Base-by-base conservation (phyloP, 2,329 filamentous ascomycete genomes). In the Xylariaceae sp. region DNA sequence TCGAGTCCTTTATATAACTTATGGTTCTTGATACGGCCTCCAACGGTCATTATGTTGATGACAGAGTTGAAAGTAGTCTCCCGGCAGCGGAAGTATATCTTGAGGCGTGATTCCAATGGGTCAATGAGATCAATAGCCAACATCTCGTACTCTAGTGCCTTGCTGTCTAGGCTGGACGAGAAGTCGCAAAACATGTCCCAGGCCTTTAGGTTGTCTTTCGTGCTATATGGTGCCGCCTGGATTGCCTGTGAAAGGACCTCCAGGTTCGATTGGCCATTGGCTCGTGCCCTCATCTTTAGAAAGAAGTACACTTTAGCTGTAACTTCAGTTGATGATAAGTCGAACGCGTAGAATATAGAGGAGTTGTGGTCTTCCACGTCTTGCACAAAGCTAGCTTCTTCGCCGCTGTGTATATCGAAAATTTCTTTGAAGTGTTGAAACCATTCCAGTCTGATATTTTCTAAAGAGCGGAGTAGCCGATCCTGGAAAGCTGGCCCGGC, bases 291-390 rank as follows among this genome's bases (percentile, higher is more conserved):
- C 39, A 26, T 37, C 16, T 45, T 46, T 2, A 46, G 53, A n/a
- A 56, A 56, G 53, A 51, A 56, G 31, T 56, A 56, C 3, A 16
- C 28, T 28, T 56, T 56, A 8, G 31, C 53, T 12, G 40, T 50
- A 16, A 56, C 46, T 23, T 52, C 46, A 7, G 39, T 52, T 17
- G 37, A 24, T 3, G 39, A 50, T 1, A 58, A 29, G 29, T 58
- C 55, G 11, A 58, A 58, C 3, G 49, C 55, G 23, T 58, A 58
- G 17, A 58, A 58, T 12, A 48, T 47, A 4, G 34, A 43, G 4
- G 43, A 37, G 4, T 47, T 47, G 36, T 58, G 55, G 26, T 58
- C 55, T 19, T 19, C 29, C 1, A 12, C 31, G 21, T 51, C 41
- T 45, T 29, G 29, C n/a, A 39, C 19, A 14, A 51, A 51, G 11